Base-by-base conservation (phyloP, 2,329 filamentous ascomycete genomes). In the Herpotrichia juniperi region DNA sequence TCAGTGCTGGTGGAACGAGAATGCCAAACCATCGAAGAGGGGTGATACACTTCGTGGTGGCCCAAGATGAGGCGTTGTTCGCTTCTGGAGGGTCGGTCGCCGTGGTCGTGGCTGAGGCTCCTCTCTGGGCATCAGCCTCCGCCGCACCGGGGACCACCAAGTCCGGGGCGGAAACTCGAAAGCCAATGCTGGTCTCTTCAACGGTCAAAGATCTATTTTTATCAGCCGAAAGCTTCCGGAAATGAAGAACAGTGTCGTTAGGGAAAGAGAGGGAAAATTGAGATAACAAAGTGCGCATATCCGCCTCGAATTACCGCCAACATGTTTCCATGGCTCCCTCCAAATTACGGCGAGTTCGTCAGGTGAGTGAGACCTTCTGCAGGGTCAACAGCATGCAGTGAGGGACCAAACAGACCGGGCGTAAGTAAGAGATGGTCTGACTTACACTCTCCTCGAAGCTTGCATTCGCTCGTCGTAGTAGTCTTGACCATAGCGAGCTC, bases 391-490 rank as follows among this genome's bases (percentile, higher is more conserved):
- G 10, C 28, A 30, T 17, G 35, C 9, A 49, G 16, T n/a, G 4
- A 26, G 7, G 16, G 22, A 21, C 11, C 4, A 37, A 46, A 8
- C 14, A 24, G 28, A 37, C 4, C 17, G 32, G 16, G 11, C 25
- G 42, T 54, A 37, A 44, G 47, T 12, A 50, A 47, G 42, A 32
- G 47, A 42, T 6, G 56, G 46, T 26, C 76, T 63, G 6, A 67
- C 64, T 81, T 50, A 71, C 66, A 87, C 60, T 48, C 73, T 71
- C 46, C 82, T 75, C 19, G 72, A 73, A 2, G 88, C 87, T 67
- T 85, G 85, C 85, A 91, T 90, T 42, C 89, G 82, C 58, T 85
- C 82, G 70, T 93, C 88, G 67, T 90, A 93, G 65, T 84, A 82
- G 62, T 90, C 87, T 57, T 79, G 81, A 2, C 88, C 89, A 67